These are phyloP conservation scores for Dioszegia aurantiaca DNA, from an alignment of 768 basidiomycete species.

Conservation along the genomic window DNA sequence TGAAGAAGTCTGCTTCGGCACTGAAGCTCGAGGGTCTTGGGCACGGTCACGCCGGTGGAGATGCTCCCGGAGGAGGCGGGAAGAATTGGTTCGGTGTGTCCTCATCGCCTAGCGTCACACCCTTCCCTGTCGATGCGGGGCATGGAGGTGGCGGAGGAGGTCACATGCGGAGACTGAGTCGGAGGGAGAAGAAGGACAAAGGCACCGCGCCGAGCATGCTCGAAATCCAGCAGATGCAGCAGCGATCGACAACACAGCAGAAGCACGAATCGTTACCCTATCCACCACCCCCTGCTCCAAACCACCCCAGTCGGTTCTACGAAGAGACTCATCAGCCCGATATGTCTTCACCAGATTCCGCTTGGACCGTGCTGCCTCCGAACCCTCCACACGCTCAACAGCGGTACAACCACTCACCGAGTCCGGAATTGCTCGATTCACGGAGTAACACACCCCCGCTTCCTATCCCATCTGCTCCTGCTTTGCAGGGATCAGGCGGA, in stretches of 20 bases:
- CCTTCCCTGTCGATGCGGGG: slow-evolving; percentile 36
- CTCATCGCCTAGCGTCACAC: slow-evolving; percentile 22
- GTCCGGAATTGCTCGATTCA: background rate
- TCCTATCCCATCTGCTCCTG: slow-evolving; percentile 16
- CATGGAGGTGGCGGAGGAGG: slow-evolving; percentile 9
- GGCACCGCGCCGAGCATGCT: slow-evolving; percentile 25
- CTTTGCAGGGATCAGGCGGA: slow-evolving; percentile 1
- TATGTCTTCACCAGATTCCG: slow-evolving; percentile 7
- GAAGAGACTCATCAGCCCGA: background rate
- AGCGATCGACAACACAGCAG: background rate
- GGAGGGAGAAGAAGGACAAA: slow-evolving; percentile 22
- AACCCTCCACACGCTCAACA: background rate
- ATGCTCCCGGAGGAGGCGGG: slow-evolving; percentile 6
- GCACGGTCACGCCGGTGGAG: background rate
- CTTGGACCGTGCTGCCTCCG: slow-evolving; percentile 6
- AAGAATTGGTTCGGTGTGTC: slow-evolving; percentile 11
- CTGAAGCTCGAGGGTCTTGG: slow-evolving; percentile 2
- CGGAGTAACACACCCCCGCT: slow-evolving; percentile 13
- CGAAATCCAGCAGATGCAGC: slow-evolving; percentile 27
- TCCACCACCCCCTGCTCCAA: slow-evolving; percentile 5
- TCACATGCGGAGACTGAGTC: slow-evolving; percentile 10
- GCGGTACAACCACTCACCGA: background rate
- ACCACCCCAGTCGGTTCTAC: slow-evolving; percentile 10
- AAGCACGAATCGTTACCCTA: slow-evolving; percentile 3
- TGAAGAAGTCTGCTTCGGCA: slow-evolving; percentile 4